Evolutionary conservation across 192 early-diverging fungal genomes (phyloP), one percentile per base, ranked within the genome.

Genomic region (Coemansia sp.): DNA sequence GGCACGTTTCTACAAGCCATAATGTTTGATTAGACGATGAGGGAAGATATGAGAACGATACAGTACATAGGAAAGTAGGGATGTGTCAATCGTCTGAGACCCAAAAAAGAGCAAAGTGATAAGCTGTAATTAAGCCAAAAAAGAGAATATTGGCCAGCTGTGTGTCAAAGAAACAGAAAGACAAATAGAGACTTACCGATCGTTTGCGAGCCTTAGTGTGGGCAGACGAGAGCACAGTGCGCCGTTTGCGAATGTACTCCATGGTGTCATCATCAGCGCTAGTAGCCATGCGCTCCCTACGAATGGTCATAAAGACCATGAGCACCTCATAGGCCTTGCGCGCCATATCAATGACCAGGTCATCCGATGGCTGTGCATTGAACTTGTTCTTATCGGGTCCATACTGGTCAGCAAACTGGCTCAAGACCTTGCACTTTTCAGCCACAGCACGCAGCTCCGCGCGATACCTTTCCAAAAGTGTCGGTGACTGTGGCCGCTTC

Each of bases 201-300:
- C 81, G 81, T 62, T 83, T 83, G 55, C 81, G 71, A 18, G 74
- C 60, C 56, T 79, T 79, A 58, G 64, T 48, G 2, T 70, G 66
- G 5, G 83, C 61, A 8, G 78, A 72, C 20, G 83, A 74, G n/a
- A 81, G 71, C 62, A 79, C 74, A 0, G 77, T 84, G 69, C 83
- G 83, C 28, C 77, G 77, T 48, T 84, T 84, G 53, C 83, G 77
- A 24, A 84, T 84, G 57, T 84, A 84, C 64, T 84, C 74, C 83
- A 84, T 84, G 9, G 83, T 76, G 18, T 84, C 83, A 55, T 77
- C 69, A 57, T 80, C 83, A 37, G 51, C 68, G 21, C 69, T 73
- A 57, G 74, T 70, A 7, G 74, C 76, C 77, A 79, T 74, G 56
- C 75, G 73, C 59, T 84, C 83, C 36, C 74, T 68, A 18, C 77